Conservation (phyloP, 371 early-diverging fungal species). For the Umbelopsis sp. region DNA sequence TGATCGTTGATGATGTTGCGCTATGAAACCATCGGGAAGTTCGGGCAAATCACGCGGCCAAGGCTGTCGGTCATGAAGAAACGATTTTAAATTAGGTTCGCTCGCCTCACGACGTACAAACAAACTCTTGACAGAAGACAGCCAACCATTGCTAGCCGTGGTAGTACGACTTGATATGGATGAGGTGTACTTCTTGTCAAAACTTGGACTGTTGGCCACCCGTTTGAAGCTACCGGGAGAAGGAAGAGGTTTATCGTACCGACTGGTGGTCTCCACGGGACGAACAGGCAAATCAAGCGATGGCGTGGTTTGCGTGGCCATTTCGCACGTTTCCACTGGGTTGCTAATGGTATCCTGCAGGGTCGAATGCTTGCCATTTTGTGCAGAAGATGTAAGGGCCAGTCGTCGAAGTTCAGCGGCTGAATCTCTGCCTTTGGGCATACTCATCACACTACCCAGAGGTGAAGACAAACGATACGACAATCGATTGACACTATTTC, state of each 20-base stretch:
- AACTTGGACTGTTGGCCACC: neutral
- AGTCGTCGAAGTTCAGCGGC: neutral
- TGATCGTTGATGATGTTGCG: conserved; percentile 20
- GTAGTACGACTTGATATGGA: conserved; percentile 14
- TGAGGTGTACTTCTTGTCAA: conserved; percentile 2
- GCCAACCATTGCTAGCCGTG: conserved; percentile 29
- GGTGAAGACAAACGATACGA: conserved; percentile 17
- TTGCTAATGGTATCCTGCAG: neutral
- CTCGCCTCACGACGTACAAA: conserved; percentile 31
- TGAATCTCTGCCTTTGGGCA: conserved; percentile 8
- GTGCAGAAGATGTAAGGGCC: conserved; percentile 20
- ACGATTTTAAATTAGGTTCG: neutral
- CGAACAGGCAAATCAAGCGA: neutral
- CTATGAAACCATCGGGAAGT: conserved; percentile 16
- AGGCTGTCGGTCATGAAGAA: neutral
- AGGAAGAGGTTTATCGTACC: conserved; percentile 17
- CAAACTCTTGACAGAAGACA: conserved; percentile 54
- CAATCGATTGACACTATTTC: conserved; percentile 13
- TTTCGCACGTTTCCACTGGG: neutral
- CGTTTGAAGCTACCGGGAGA: conserved; percentile 11
- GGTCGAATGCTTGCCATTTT: conserved; percentile 6
- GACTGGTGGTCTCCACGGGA: neutral
- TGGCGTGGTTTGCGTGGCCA: conserved; percentile 1
- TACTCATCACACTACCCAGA: neutral
- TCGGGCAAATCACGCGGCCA: conserved; percentile 7